Evolutionary conservation across 805 yeast genomes (phyloP), one percentile per base, ranked within the genome.

Genomic region (Candida ascalaphidarum): DNA sequence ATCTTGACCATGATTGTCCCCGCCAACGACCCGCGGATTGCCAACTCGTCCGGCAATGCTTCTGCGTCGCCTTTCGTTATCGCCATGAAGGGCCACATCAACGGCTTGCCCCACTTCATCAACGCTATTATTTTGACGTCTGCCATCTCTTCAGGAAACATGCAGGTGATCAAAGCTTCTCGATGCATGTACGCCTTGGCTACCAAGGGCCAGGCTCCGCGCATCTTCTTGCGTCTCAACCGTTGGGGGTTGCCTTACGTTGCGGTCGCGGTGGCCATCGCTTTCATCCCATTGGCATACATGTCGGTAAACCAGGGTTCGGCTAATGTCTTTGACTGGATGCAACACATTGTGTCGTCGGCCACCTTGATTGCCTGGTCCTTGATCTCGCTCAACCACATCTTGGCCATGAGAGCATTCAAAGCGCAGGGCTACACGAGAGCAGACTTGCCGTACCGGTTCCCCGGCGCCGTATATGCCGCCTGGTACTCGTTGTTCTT

Each of bases 41-140:
- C 54, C 29, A 29, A 52, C 31, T 46, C 47, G 28, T 37, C 46
- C 31, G 46, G 61, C 7, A 42, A 35, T 40, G 53, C 58, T 15
- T 22, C 42, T 19, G 53, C 61, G 8, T 60, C 66, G 8, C 65
- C 66, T 10, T 61, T 58, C 31, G 66, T 61, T 11, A 44, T 61
- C 34, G 65, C 62, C 7, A 54, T 60, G 36, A 38, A 44, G 27
- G 55, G 54, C 9, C 51, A 51, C 5, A 57, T 61, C 19, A 42
- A 38, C 20, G 65, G 46, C 1, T 42, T 61, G 14, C 62, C 61
- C 8, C 50, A 48, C 34, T 44, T 57, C 17, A 49, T 61, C 29
- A 61, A 61, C 37, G 66, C 56, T 9, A 53, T 54, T 21, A 59
- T 60, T 20, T 39, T 59, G 27, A 52, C 62, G 1, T 58, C 65